phyloP scores from a whole-genome alignment of 306 rosid species.

The Castanopsis chinensis region DNA sequence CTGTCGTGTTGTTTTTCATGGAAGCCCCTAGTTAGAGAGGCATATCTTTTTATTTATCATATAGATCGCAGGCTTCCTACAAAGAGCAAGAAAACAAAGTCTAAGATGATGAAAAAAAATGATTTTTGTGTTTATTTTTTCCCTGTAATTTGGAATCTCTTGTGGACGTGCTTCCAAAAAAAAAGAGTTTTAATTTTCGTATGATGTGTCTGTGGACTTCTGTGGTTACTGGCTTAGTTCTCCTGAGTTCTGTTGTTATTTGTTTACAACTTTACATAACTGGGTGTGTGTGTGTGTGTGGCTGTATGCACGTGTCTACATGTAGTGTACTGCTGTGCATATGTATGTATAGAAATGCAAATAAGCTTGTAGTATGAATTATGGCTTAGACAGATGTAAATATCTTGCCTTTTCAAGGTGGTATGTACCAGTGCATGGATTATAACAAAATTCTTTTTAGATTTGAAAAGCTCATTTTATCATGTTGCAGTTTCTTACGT shows the following conservation, averaged over 20 bases:
- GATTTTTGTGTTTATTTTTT: not conserved
- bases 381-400: not conserved
- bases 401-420: not conserved
- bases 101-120: not conserved
- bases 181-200: not conserved
- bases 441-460: no score
- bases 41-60: not conserved
- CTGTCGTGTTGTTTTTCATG: not conserved
- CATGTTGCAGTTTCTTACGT: not conserved
- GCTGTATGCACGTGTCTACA: no score
- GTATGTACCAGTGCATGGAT: no score
- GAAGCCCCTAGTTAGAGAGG: not conserved
- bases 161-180: not conserved
- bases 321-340: no score
- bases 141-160: not conserved
- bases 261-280: not conserved
- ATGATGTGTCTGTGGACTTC: not conserved
- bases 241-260: not conserved
- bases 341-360: not conserved
- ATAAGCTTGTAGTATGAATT: not conserved
- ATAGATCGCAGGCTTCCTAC: not conserved
- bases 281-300: no score
- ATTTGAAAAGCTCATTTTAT: no score
- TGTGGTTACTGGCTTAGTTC: not conserved
- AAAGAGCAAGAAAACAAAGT: not conserved